These are phyloP conservation scores for Podospora sp. DNA, from an alignment of 495 filamentous ascomycete species.

Conservation along the genomic window DNA sequence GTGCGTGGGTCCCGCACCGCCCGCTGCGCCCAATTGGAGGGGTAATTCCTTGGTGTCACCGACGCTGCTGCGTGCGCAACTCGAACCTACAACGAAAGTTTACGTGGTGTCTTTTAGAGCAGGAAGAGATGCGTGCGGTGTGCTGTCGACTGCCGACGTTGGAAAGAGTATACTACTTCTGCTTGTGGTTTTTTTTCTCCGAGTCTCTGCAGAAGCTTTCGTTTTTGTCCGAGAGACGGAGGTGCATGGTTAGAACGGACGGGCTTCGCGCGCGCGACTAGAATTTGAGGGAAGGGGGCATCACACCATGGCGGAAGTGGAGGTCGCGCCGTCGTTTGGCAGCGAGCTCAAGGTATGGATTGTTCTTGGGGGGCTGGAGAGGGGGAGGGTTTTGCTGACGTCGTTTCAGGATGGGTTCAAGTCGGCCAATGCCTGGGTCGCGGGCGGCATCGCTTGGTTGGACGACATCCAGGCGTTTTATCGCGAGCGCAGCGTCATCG, in stretches of 20 bases:
- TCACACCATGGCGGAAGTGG: slow-evolving; percentile 69
- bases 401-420: slow-evolving; percentile 83
- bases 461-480: slow-evolving; percentile 98
- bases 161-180: no score
- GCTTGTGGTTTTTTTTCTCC: no score
- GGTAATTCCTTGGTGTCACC: neutral
- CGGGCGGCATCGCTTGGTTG: slow-evolving; percentile 87
- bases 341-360: slow-evolving; percentile 80
- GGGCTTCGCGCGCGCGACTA: neutral
- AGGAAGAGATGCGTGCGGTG: neutral
- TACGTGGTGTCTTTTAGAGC: neutral
- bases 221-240: neutral
- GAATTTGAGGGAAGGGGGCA: neutral
- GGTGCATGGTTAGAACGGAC: slow-evolving; percentile 32
- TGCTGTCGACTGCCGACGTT: no score
- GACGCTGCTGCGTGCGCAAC: no score
- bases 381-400: slow-evolving; percentile 19
- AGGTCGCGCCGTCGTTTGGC: slow-evolving; percentile 79
- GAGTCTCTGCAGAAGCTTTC: neutral
- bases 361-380: slow-evolving; percentile 16
- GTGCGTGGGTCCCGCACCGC: neutral
- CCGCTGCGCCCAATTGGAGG: neutral
- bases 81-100: no score
- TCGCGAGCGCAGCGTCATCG: slow-evolving; percentile 87
- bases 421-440: slow-evolving; percentile 87